phyloP scores from a whole-genome alignment of 305 asterid genomes.

The Withania somnifera region DNA sequence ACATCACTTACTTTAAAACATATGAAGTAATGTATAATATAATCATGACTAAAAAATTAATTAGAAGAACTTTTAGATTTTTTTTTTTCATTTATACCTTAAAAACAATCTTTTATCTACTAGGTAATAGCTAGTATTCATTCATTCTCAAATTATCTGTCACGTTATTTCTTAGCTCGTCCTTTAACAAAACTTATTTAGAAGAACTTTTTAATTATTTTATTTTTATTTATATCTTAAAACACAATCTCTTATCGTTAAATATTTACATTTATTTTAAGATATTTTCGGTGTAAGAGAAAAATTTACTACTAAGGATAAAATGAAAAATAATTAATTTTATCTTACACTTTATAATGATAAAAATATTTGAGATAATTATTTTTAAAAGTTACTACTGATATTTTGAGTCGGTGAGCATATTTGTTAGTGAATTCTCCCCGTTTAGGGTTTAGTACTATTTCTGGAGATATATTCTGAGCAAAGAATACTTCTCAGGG shows the following conservation, averaged over 20 bases:
- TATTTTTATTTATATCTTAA: not conserved
- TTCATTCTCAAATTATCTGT: not conserved
- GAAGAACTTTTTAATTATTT: not conserved
- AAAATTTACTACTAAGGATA: not conserved
- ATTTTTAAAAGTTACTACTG: not conserved
- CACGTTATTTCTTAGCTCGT: no score
- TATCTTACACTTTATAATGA: not conserved
- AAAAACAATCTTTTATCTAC: no score
- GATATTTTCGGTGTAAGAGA: not conserved
- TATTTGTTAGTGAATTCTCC: not conserved
- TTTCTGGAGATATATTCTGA: not conserved
- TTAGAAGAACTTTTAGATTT: no score
- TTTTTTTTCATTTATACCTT: no score
- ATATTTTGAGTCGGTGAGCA: not conserved
- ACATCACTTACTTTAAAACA: no score
- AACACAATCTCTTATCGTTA: not conserved
- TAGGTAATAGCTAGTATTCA: not conserved
- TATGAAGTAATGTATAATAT: no score
- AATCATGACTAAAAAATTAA: not conserved
- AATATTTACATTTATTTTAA: not conserved
- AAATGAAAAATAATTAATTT: not conserved
- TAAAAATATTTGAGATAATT: no score
- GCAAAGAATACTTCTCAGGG: not conserved
- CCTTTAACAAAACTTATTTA: not conserved
- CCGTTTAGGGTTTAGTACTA: not conserved